These are phyloP conservation scores for Starmerella gropengiesseri DNA, from an alignment of 805 yeast species.

Conservation along the genomic window DNA sequence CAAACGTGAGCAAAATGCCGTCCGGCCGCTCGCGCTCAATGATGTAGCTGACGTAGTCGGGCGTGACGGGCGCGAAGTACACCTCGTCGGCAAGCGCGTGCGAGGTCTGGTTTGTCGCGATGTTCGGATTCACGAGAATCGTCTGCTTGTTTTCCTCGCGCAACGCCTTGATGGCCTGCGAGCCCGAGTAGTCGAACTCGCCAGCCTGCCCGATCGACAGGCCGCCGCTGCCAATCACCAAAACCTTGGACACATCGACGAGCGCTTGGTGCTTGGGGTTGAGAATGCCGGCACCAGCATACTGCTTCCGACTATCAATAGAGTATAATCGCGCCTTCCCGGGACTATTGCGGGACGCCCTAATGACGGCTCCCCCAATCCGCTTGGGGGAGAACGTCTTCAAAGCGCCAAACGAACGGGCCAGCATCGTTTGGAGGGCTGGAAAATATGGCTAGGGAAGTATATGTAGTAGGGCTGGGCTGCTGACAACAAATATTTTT, in stretches of 20 bases:
- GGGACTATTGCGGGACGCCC: slow-evolving; percentile 19
- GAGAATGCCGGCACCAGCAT: slow-evolving; percentile 33
- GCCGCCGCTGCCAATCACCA: slow-evolving; percentile 95
- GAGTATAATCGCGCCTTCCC: slow-evolving; percentile 19
- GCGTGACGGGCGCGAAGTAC: slow-evolving; percentile 90
- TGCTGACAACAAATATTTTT: slow-evolving; percentile 6
- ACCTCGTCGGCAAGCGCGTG: slow-evolving; percentile 92
- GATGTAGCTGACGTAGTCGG: slow-evolving; percentile 89
- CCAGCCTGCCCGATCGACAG: slow-evolving; percentile 97
- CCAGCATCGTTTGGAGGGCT: slow-evolving; percentile 8
- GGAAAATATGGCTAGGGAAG: too few relatives aligned
- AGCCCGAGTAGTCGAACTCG: slow-evolving; percentile 89
- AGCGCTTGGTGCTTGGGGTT: slow-evolving; percentile 31
- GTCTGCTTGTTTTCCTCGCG: slow-evolving; percentile 80
- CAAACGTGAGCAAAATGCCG: slow-evolving; percentile 89
- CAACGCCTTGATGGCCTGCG: slow-evolving; percentile 93
- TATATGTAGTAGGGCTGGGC: slow-evolving; percentile 6
- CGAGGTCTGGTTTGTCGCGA: slow-evolving; percentile 94
- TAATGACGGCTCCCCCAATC: slow-evolving; percentile 11
- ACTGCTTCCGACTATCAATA: slow-evolving; percentile 21
- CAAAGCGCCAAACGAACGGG: slow-evolving; percentile 16
- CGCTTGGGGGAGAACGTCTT: slow-evolving; percentile 11
- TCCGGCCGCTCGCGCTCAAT: slow-evolving; percentile 95
- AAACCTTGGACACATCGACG: slow-evolving; percentile 77
- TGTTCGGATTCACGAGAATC: slow-evolving; percentile 85